Percentiles rank a stretch among this genome's conserved stretches.
These are phyloP conservation scores for Fraxinus ornus DNA, from an alignment of 305 asterid species.

Conservation along the genomic window DNA sequence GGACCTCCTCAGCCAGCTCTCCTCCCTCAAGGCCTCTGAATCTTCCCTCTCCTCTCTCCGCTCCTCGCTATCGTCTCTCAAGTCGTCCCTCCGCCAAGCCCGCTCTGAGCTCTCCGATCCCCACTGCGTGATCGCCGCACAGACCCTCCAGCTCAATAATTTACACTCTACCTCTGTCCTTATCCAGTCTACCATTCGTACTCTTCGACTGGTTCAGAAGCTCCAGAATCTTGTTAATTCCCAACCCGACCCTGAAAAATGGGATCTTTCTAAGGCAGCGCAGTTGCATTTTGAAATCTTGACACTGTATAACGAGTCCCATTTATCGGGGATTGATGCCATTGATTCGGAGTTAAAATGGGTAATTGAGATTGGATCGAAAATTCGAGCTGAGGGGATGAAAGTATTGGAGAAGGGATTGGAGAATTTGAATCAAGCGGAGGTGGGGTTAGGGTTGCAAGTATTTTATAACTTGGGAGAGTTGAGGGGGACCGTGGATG, in stretches of 20 bases:
- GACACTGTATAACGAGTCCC: slow-evolving; percentile 55
- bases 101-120: slow-evolving; percentile 84
- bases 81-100: slow-evolving; percentile 60
- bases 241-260: slow-evolving; percentile 49
- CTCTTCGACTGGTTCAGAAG: slow-evolving; percentile 56
- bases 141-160: slow-evolving; percentile 68
- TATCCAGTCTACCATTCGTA: slow-evolving; percentile 60
- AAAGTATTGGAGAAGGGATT: slow-evolving; percentile 82
- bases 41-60: slow-evolving; percentile 68
- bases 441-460: slow-evolving; percentile 87
- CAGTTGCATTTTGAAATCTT: slow-evolving; percentile 82
- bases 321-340: slow-evolving; percentile 70
- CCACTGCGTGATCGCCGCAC: slow-evolving; percentile 49
- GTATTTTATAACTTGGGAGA: slow-evolving; percentile 95
- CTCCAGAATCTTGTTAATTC: slow-evolving; percentile 53
- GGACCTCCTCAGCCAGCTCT: slow-evolving; percentile 72
- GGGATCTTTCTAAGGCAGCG: slow-evolving; percentile 85
- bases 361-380: slow-evolving; percentile 76
- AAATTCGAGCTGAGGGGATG: slow-evolving; percentile 73
- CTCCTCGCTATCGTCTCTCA: slow-evolving; percentile 70
- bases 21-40: slow-evolving; percentile 67
- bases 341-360: slow-evolving; percentile 78
- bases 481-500: slow-evolving; percentile 80
- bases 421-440: slow-evolving; percentile 86
- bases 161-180: slow-evolving; percentile 62